phyloP scores from a whole-genome alignment of 345 rosid species.

The Populus euphratica region DNA sequence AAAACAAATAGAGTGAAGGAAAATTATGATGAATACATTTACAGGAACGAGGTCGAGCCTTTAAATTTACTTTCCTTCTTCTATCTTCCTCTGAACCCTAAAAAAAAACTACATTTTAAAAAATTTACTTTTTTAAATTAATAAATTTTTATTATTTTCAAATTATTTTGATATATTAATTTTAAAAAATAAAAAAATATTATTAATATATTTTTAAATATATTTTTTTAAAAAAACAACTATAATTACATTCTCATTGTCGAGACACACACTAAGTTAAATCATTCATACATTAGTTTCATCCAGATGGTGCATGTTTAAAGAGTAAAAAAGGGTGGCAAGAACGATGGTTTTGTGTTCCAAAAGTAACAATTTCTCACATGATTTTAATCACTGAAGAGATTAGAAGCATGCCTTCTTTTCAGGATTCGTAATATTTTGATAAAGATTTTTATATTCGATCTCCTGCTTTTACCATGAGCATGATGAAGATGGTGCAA shows the following conservation, averaged over 20 bases:
- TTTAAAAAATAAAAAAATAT: too few species aligned
- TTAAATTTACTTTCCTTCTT: background rate
- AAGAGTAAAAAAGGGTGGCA: background rate
- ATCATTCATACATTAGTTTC: background rate
- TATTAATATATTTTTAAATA: too few species aligned
- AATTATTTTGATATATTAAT: too few species aligned
- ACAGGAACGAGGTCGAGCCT: background rate
- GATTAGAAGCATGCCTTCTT: background rate
- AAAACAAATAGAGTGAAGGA: background rate
- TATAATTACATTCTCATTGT: too few species aligned
- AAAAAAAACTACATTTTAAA: too few species aligned
- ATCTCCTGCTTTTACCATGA: background rate
- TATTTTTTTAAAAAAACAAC: too few species aligned
- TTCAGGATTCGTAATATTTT: background rate
- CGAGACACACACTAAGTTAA: too few species aligned
- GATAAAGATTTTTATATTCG: too few species aligned
- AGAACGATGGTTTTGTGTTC: background rate
- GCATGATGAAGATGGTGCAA: conserved; percentile 6
- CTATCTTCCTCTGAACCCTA: background rate
- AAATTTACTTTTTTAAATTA: too few species aligned
- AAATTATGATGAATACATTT: background rate
- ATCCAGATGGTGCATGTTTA: background rate
- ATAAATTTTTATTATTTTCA: too few species aligned
- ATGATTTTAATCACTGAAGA: background rate
- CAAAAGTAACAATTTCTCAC: background rate